A percentile compares a stretch with the other conserved stretches of the same genome.
phyloP scores from a whole-genome alignment of 2,329 filamentous ascomycete species.

The Trichophyton rubrum region DNA sequence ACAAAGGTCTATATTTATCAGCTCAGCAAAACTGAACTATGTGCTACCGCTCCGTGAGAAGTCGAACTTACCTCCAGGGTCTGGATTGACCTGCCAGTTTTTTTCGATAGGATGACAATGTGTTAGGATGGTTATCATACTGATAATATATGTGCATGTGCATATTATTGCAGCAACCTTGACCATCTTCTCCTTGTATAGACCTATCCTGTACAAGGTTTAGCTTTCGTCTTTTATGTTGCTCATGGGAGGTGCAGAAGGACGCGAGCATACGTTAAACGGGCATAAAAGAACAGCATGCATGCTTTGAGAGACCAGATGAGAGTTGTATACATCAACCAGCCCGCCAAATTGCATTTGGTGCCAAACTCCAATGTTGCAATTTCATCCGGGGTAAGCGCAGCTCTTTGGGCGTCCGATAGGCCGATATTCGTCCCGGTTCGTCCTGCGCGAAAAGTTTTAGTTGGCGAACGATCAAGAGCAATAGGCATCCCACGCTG shows the following conservation, averaged over 20 bases:
- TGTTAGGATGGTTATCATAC: constrained; percentile 25
- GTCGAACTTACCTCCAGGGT: constrained; percentile 26
- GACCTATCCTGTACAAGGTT: constrained; percentile 18
- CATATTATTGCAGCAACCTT: constrained; percentile 25
- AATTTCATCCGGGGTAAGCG: constrained; percentile 22
- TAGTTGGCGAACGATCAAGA: neutral
- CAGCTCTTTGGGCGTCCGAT: constrained; percentile 21
- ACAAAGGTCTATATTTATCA: constrained; percentile 20
- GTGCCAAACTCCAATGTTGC: constrained; percentile 23
- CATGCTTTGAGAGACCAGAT: constrained; percentile 35
- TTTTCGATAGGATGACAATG: constrained; percentile 29
- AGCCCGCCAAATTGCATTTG: constrained; percentile 26
- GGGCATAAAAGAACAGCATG: constrained; percentile 34
- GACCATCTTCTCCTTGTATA: constrained; percentile 29
- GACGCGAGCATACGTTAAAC: constrained; percentile 28
- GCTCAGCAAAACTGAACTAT: neutral
- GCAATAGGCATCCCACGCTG: neutral
- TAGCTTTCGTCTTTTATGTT: neutral
- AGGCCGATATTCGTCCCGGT: constrained; percentile 31
- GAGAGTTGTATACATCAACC: constrained; percentile 32
- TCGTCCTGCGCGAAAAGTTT: constrained; percentile 18
- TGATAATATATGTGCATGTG: constrained; percentile 22
- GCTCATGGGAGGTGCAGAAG: neutral
- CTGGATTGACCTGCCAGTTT: constrained; percentile 33
- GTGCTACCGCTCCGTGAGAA: neutral